Evolutionary conservation across 2,329 filamentous ascomycete genomes (phyloP), one percentile per base, ranked within the genome.

Genomic region (Colletotrichum godetiae): DNA sequence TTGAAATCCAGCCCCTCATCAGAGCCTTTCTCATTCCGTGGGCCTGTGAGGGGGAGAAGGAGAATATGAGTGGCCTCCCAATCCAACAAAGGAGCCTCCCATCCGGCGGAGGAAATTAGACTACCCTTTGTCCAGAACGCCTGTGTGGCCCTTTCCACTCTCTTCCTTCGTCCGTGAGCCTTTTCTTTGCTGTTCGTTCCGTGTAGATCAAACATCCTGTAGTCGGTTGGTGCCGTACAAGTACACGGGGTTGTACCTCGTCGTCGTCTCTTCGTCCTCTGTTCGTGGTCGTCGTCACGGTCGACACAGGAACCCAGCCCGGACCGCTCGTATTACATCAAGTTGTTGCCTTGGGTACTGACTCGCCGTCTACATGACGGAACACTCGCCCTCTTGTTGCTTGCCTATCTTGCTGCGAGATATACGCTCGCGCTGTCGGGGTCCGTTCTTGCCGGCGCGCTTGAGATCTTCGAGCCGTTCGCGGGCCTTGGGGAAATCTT

Each of bases 401-500:
- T 92, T 93, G 79, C 93, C 93, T 68, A 94, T 91, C 76, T 95
- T 94, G 76, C 92, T 96, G 70, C 96, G 90, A 10, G 93, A 95
- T 74, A 98, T 90, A 68, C 92, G 91, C 78, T 95, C 94, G 67
- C 94, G 89, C 67, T 92, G 91, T 80, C 94, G 94, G 74, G 93
- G 91, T 61, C 84, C 88, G 52, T 92, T 93, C 56, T 91, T 92
- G 57, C 74, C 73, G 2, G 92, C 91, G 74, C 91, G 90, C 84
- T 97, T 97, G 67, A 99, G 88, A 77, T 98, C 97, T 80, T 98
- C 96, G 5, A 99, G 89, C 60, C 96, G 91, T 80, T 98, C 95
- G 71, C 96, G 92, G 15, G 97, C 97, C 82, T 98, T 98, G 57
- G 94, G 93, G 80, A 97, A 98, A 79, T 97, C 95, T 85, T 98